Base-by-base conservation (phyloP, 371 early-diverging fungal species). In the Rhizomucor miehei region DNA sequence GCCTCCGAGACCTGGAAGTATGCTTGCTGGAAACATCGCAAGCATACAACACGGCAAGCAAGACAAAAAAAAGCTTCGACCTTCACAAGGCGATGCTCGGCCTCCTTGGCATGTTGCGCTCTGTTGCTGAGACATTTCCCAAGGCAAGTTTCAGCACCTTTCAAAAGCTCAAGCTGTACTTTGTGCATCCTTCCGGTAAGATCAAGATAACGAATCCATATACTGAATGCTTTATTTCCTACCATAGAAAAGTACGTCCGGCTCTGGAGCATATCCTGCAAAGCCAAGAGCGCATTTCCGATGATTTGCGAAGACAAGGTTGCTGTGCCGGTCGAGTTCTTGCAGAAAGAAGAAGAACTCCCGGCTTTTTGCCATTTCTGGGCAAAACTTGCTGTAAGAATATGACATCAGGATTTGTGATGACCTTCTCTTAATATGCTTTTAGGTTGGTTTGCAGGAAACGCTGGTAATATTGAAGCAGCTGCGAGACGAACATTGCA, bases 1-100 rank as follows among this genome's bases (percentile, higher is more conserved):
- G n/a, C 10, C 16, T 49, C 6, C 19, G 35, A n/a, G 36, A 50
- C 16, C 17, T 37, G 23, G 51, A 50, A 21, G 38, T 50, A 25
- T 35, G 16, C 21, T 23, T 37, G 6, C 38, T 50, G 38, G 51
- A 50, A 50, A 37, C 51, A 16, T 50, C 37, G 35, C 37, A 10
- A 37, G 51, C 51, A n/a, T 50, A 37, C 38, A 17, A 50, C 34
- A 37, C 4, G 17, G 36, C 17, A n/a, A 38, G 19, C 11, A 37
- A 50, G 13, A 50, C 51, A 6, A 29, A 50, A 39, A 14, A 16
- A 5, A 37, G n/a, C 23, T 50, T 50, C 16, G 51, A 37, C 36
- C 21, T 37, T 6, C 51, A 41, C 36, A 45, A 44, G 29, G 35
- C 2, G 40, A 39, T 29, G 46, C 48, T 48, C 37, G 37, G 49